phyloP scores from a whole-genome alignment of 1,284 basidiomycete species.

The Meira miltonrushii region DNA sequence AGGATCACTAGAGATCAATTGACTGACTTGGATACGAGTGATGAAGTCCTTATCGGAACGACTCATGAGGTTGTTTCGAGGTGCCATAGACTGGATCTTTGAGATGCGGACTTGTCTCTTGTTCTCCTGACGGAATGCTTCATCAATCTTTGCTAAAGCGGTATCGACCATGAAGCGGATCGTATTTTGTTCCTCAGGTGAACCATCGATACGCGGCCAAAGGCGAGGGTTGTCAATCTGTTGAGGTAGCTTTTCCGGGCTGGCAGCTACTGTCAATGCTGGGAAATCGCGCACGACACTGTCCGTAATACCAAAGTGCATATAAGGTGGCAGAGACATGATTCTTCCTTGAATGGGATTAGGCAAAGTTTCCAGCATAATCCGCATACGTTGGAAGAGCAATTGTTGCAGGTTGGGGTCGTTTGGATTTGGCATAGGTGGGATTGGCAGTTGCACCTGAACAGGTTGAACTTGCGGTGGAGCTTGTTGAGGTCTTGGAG shows the following conservation, averaged over 20 bases:
- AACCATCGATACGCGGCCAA: slow-evolving; percentile 5
- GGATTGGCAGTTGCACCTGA: not conserved
- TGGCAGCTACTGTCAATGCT: slow-evolving; percentile 22
- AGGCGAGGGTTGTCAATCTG: slow-evolving; percentile 13
- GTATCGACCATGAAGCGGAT: slow-evolving; percentile 34
- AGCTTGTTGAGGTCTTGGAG: not conserved
- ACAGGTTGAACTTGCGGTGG: not conserved
- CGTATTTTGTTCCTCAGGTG: slow-evolving; percentile 32
- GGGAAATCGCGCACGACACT: slow-evolving; percentile 41
- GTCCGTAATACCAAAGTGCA: slow-evolving; percentile 48
- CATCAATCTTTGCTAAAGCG: slow-evolving; percentile 22
- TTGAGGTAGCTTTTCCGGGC: slow-evolving; percentile 19
- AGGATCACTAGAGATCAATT: slow-evolving; percentile 79
- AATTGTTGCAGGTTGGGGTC: slow-evolving; percentile 2
- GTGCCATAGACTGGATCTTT: slow-evolving; percentile 56
- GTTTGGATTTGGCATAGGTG: not conserved
- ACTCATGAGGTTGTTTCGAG: slow-evolving; percentile 97
- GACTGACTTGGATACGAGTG: slow-evolving; percentile 96
- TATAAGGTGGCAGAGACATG: slow-evolving; percentile 43
- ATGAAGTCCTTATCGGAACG: slow-evolving; percentile 99
- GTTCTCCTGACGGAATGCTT: slow-evolving; percentile 31
- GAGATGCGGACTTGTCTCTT: slow-evolving; percentile 36
- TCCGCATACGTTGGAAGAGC: slow-evolving; percentile 45
- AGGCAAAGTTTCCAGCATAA: slow-evolving; percentile 43
- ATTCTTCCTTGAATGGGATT: slow-evolving; percentile 39